Conservation (phyloP, 768 basidiomycete genomes). For the Imleria badia region DNA sequence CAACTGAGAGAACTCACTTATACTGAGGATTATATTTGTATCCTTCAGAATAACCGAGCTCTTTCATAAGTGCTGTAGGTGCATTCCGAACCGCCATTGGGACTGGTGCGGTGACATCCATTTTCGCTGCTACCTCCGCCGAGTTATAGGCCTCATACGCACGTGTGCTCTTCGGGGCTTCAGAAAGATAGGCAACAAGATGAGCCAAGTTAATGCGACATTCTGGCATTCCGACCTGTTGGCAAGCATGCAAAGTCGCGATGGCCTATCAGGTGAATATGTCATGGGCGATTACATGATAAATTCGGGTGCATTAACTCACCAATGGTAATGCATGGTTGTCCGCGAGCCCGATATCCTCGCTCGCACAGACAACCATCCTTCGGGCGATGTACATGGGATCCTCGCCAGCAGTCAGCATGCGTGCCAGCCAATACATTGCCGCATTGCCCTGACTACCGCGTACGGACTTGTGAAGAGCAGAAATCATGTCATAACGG, state of each 20-base stretch:
- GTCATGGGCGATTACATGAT: conserved; percentile 10
- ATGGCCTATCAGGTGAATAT: conserved; percentile 46
- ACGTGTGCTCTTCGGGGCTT: conserved; percentile 80
- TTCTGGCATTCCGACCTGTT: conserved; percentile 77
- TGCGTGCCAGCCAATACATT: conserved; percentile 85
- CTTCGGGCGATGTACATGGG: conserved; percentile 73
- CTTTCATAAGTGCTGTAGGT: conserved; percentile 68
- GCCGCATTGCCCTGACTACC: conserved; percentile 77
- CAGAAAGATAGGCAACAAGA: conserved; percentile 73
- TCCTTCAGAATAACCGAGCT: conserved; percentile 62
- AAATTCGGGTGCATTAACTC: conserved; percentile 14
- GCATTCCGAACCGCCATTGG: conserved; percentile 78
- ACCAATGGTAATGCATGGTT: conserved; percentile 73
- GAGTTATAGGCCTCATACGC: conserved; percentile 74
- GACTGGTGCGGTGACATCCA: conserved; percentile 54
- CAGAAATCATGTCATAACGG: conserved; percentile 81
- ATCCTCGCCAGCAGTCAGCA: conserved; percentile 80
- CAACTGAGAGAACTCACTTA: conserved; percentile 34
- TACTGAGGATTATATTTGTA: conserved; percentile 67
- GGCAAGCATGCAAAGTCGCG: conserved; percentile 62
- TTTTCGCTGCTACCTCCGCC: conserved; percentile 61
- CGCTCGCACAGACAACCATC: conserved; percentile 78
- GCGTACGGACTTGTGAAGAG: conserved; percentile 80
- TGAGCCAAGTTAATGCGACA: conserved; percentile 79
- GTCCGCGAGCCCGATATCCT: conserved; percentile 84